Evolutionary conservation across 1,284 basidiomycete genomes (phyloP).

Genomic region (Vanrija pseudolonga): DNA sequence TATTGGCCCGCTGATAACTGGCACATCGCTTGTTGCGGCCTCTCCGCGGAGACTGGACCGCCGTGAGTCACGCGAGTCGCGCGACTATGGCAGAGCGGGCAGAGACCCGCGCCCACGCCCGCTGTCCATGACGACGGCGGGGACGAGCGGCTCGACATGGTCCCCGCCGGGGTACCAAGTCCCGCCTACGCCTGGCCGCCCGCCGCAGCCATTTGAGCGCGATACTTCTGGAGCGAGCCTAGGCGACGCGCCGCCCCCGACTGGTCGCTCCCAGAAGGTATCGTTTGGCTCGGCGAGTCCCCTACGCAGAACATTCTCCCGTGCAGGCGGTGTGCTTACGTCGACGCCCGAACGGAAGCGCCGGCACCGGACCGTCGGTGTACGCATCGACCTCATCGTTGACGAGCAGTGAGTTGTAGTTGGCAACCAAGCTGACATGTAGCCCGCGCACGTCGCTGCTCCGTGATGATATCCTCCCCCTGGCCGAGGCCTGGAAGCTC

Average conservation of each 20-base stretch:
- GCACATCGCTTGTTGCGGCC: not conserved
- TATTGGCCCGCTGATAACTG: not conserved
- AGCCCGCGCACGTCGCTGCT: slow-evolving; percentile 32
- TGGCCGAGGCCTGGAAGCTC: slow-evolving; percentile 46
- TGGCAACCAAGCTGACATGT: slow-evolving; percentile 5
- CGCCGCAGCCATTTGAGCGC: not conserved
- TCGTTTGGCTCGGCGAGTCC: slow-evolving; percentile 30
- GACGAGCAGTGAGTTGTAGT: slow-evolving; percentile 24
- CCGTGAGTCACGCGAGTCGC: slow-evolving; percentile 2
- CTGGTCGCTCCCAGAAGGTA: slow-evolving; percentile 14
- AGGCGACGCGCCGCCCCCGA: not conserved
- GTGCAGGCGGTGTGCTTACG: not conserved
- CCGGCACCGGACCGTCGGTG: slow-evolving; percentile 15
- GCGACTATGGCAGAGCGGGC: not conserved
- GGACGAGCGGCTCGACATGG: too few species aligned
- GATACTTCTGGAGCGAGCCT: not conserved
- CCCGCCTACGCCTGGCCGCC: too few species aligned
- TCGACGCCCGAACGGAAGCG: slow-evolving; percentile 3
- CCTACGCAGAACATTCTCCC: slow-evolving; percentile 16
- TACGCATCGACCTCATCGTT: slow-evolving; percentile 24
- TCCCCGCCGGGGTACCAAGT: too few species aligned
- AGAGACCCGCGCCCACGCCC: slow-evolving; percentile 4
- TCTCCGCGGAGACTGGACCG: slow-evolving; percentile 3
- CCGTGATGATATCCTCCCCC: slow-evolving; percentile 17
- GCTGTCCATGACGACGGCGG: not conserved